Conservation (phyloP, 2,329 filamentous ascomycete species). For the Colletotrichum cereale region DNA sequence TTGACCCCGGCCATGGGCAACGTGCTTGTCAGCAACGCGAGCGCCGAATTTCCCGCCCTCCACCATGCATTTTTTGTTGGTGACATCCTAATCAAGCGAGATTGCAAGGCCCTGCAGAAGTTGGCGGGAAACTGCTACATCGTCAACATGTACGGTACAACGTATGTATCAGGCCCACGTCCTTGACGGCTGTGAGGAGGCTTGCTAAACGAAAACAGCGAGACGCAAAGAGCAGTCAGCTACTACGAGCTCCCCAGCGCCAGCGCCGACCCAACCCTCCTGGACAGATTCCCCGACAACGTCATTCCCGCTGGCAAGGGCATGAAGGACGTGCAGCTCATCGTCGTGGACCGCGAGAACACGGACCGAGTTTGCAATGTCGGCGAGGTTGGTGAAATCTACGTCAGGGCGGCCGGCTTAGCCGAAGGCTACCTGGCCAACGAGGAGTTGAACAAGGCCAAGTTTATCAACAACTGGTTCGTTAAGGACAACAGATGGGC, state of each 20-base stretch:
- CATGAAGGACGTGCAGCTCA: slow-evolving; percentile 89
- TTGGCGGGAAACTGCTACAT: slow-evolving; percentile 76
- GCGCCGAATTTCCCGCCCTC: slow-evolving; percentile 81
- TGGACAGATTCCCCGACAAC: slow-evolving; percentile 62
- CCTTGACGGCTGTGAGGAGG: neutral
- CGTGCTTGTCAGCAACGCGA: slow-evolving; percentile 88
- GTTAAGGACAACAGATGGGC: slow-evolving; percentile 79
- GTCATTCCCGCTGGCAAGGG: slow-evolving; percentile 83
- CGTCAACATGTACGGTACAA: slow-evolving; percentile 90
- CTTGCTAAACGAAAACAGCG: slow-evolving; percentile 48
- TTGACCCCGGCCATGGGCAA: slow-evolving; percentile 97
- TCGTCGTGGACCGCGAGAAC: slow-evolving; percentile 74
- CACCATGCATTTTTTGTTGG: slow-evolving; percentile 90
- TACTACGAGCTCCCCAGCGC: slow-evolving; percentile 83
- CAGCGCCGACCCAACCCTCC: slow-evolving; percentile 67
- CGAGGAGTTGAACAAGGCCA: slow-evolving; percentile 67
- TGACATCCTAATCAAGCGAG: slow-evolving; percentile 86
- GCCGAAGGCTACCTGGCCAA: slow-evolving; percentile 68
- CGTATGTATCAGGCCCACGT: slow-evolving; percentile 62
- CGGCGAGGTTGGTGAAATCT: slow-evolving; percentile 88
- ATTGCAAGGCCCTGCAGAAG: slow-evolving; percentile 81
- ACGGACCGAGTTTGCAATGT: slow-evolving; percentile 77
- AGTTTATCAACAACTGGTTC: slow-evolving; percentile 91
- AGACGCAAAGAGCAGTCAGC: slow-evolving; percentile 84
- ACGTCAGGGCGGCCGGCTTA: slow-evolving; percentile 83